Evolutionary conservation across 73 alveolate species (phyloP).

Genomic region (Paramecium octaurelia): DNA sequence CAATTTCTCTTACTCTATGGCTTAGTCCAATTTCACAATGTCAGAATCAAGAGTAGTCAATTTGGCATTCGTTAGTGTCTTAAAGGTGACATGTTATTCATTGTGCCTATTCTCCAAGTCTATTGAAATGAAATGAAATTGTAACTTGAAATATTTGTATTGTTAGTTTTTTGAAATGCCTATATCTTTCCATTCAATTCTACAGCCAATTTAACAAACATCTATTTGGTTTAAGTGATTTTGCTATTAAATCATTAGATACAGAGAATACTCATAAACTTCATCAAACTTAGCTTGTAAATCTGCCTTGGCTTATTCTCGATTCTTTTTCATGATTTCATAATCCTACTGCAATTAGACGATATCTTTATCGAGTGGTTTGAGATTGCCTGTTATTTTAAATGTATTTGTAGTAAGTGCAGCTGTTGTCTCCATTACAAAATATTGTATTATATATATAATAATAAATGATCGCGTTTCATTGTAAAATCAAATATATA

Average conservation of each 20-base stretch:
- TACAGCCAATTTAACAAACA: background rate
- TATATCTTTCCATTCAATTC: constrained; percentile 17
- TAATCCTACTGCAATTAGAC: background rate
- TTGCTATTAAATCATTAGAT: background rate
- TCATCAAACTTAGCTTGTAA: constrained; percentile 44
- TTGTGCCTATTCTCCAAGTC: background rate
- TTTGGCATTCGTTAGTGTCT: background rate
- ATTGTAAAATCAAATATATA: background rate
- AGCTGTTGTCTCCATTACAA: constrained; percentile 43
- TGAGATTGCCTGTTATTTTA: background rate
- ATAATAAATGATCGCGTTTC: background rate
- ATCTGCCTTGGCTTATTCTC: constrained; percentile 57
- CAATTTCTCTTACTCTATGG: constrained; percentile 26
- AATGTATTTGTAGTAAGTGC: constrained; percentile 40
- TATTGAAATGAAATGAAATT: background rate
- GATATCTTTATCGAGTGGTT: background rate
- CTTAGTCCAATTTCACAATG: background rate
- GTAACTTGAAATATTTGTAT: background rate
- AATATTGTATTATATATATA: background rate
- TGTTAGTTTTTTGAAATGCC: background rate
- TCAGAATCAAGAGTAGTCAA: background rate
- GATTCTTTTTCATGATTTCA: constrained; percentile 26
- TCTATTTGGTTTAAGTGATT: background rate
- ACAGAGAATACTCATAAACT: background rate
- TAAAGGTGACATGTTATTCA: background rate